Conservation (phyloP, 768 basidiomycete species). For the Rhodotorula toruloides region DNA sequence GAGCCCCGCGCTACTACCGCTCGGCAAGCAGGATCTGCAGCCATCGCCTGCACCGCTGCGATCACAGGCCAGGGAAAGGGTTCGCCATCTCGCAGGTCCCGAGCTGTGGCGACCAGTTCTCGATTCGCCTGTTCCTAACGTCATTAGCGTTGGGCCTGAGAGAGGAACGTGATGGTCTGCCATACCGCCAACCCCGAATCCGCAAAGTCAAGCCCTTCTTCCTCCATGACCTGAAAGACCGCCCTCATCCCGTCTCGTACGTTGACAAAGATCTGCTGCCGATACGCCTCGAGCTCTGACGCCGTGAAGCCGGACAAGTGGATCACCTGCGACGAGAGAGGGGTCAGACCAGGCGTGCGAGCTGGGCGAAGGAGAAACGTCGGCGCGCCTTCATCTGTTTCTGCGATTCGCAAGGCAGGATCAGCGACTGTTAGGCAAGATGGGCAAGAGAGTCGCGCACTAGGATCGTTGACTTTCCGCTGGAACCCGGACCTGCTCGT, state of each 20-base stretch:
- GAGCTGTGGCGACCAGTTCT: slow-evolving; percentile 61
- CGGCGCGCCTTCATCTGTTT: slow-evolving; percentile 40
- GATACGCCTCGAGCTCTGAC: slow-evolving; percentile 78
- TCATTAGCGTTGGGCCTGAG: background rate
- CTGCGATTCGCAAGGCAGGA: slow-evolving; percentile 12
- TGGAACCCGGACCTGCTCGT: slow-evolving; percentile 25
- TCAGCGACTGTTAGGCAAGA: too few relatives aligned
- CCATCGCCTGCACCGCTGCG: slow-evolving; percentile 67
- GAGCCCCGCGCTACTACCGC: slow-evolving; percentile 68
- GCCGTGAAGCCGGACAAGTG: slow-evolving; percentile 76
- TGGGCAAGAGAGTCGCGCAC: background rate
- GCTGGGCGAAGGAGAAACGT: too few relatives aligned
- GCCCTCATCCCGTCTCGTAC: slow-evolving; percentile 69
- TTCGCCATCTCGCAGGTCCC: slow-evolving; percentile 72
- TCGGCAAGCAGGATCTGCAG: too few relatives aligned
- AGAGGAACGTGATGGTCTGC: background rate
- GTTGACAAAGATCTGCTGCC: slow-evolving; percentile 90
- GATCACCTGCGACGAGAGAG: slow-evolving; percentile 59
- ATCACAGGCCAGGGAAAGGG: slow-evolving; percentile 66
- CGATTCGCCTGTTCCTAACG: slow-evolving; percentile 53
- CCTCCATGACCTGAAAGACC: slow-evolving; percentile 79
- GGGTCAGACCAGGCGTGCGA: background rate
- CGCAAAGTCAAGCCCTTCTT: slow-evolving; percentile 70
- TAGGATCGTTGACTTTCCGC: slow-evolving; percentile 38
- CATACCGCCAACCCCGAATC: slow-evolving; percentile 52